A percentile compares a stretch with the other conserved stretches of the same genome.
These are phyloP conservation scores for Cubamyces sp. DNA, from an alignment of 768 basidiomycete species.

Conservation along the genomic window DNA sequence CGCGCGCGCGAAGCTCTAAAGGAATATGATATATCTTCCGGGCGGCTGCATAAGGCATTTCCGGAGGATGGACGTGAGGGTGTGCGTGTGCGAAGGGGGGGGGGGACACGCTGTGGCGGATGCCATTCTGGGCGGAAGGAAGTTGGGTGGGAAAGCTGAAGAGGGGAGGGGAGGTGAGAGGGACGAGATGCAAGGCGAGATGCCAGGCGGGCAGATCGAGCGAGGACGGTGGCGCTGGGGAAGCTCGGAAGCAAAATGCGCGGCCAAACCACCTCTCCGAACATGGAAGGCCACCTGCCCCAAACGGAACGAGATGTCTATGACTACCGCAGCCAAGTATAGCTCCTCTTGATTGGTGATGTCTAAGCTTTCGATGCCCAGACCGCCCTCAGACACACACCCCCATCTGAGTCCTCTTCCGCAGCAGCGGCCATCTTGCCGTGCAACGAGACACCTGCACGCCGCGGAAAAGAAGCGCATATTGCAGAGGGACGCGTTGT, in stretches of 20 bases:
- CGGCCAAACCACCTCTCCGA: slow-evolving; percentile 9
- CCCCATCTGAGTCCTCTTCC: neutral
- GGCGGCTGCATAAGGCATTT: neutral
- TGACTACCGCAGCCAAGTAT: slow-evolving; percentile 25
- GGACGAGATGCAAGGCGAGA: neutral
- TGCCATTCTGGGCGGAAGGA: neutral
- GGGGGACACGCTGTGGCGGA: neutral
- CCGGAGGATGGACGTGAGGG: neutral
- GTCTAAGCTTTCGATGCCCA: slow-evolving; percentile 5
- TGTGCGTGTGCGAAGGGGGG: neutral
- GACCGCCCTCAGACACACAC: neutral
- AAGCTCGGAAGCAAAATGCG: slow-evolving; percentile 23
- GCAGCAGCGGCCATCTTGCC: neutral
- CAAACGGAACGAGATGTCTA: slow-evolving; percentile 19
- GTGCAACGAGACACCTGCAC: neutral
- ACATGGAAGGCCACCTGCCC: slow-evolving; percentile 23
- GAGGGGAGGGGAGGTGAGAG: neutral
- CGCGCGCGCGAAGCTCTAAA: neutral
- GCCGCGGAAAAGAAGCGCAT: neutral
- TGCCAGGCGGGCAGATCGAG: slow-evolving; percentile 7
- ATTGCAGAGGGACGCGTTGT: neutral
- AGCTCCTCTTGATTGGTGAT: slow-evolving; percentile 21
- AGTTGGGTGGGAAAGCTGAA: neutral
- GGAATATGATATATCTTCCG: slow-evolving; percentile 4
- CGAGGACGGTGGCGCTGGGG: slow-evolving; percentile 17